Base-by-base conservation (phyloP, 345 rosid genomes). In the Dimocarpus longan region DNA sequence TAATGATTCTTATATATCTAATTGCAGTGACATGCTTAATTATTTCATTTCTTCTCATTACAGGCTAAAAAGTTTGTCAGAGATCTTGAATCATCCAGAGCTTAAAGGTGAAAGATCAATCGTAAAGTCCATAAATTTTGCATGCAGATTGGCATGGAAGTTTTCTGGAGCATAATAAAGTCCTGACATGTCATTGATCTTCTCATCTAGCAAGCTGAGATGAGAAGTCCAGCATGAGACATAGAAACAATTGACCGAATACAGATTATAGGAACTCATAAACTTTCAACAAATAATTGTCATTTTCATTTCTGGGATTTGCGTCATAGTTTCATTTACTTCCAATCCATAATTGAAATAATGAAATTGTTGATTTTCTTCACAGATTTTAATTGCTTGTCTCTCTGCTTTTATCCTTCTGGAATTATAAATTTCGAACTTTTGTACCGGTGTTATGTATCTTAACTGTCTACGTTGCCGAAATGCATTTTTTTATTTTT, bases 21-120 rank as follows among this genome's bases (percentile, higher is more conserved):
- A 15, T 60, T 26, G 10, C 10, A 13, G 59, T 10, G 67, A 12
- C 52, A n/a, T 62, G 22, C 21, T 70, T 70, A 54, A 54, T 59
- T 16, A 7, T 62, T 16, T 46, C 13, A 10, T 15, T 54, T 32
- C 42, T n/a, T 57, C 21, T 54, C 4, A 75, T 28, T 76, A 67
- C 90, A 92, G 97, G 97, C 92, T 0, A 90, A 92, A 81, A 90
- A 88, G 48, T 80, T 87, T 79, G 91, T 89, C 64, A 85, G 68
- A 68, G 81, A 75, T 39, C 68, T 88, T 22, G 90, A 92, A 83
- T 89, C 94, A 40, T 76, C 97, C 10, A 70, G 85, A 89, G 73
- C 63, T 46, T 78, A 48, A 57, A 8, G 37, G 37, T 62, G 77
- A 60, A 60, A 12, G 57, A 13, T 50, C 5, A 16, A 16, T 62